phyloP scores from a whole-genome alignment of 2,329 filamentous ascomycete genomes.

The Alternaria brassicicola region DNA sequence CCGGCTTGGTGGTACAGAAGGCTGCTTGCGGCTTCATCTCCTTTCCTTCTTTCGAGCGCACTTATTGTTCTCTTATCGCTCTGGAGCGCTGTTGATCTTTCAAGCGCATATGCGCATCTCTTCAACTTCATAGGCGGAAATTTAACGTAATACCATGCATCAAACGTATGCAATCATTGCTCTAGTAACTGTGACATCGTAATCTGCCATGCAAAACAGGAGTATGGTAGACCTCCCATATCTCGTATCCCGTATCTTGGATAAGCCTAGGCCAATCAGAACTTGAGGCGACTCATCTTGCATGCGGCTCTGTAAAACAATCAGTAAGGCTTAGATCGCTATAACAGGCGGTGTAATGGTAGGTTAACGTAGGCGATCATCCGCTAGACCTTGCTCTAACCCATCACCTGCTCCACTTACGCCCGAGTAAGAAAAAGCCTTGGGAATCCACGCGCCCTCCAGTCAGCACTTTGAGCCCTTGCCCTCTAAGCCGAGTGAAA shows the following conservation, averaged over 20 bases:
- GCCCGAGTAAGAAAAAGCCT: neutral
- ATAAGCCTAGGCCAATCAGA: neutral
- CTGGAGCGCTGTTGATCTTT: neutral
- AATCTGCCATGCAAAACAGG: neutral
- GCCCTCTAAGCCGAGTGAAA: neutral
- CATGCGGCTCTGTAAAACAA: neutral
- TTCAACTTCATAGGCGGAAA: neutral
- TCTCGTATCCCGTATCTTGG: neutral
- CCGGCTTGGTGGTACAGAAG: neutral
- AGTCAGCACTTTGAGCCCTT: neutral
- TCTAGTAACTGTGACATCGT: neutral
- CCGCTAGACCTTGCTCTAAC: neutral
- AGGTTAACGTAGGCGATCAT: neutral
- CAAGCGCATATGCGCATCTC: neutral
- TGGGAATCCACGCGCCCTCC: neutral
- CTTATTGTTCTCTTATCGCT: neutral
- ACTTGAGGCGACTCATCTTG: neutral
- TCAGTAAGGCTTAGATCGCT: neutral
- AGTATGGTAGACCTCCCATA: neutral
- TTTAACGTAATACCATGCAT: neutral
- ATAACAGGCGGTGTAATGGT: neutral
- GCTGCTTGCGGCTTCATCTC: conserved; percentile 6
- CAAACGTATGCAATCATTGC: no score
- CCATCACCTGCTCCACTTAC: neutral
- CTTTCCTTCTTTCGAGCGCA: neutral